A percentile compares a stretch with the other conserved stretches of the same genome.
These are phyloP conservation scores for Rhizodiscina lignyota DNA, from an alignment of 495 filamentous ascomycete genomes.

Conservation along the genomic window DNA sequence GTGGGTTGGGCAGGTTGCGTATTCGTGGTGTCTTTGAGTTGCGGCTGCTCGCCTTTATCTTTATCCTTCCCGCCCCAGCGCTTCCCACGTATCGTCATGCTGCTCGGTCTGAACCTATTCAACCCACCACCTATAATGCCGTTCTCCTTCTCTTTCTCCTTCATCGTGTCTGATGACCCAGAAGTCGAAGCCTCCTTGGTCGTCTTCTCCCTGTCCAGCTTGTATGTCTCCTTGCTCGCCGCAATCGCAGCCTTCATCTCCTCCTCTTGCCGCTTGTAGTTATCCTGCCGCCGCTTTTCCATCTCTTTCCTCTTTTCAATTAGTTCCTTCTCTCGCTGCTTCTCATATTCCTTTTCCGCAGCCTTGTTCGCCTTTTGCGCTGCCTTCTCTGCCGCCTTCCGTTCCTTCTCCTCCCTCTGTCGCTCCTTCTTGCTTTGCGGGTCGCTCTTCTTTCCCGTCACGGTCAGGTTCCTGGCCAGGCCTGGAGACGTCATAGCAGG, in stretches of 20 bases:
- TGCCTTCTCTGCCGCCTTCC: conserved; percentile 44
- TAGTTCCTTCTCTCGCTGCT: conserved; percentile 43
- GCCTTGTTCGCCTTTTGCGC: conserved; percentile 17
- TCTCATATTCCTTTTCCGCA: conserved; percentile 17
- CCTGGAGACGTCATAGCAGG: conserved; percentile 7
- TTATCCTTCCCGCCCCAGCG: conserved; percentile 21
- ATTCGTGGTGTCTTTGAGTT: conserved; percentile 7
- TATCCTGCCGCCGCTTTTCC: conserved; percentile 32
- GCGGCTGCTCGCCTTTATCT: conserved; percentile 4
- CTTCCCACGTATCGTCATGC: conserved; percentile 37
- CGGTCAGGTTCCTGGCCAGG: conserved; percentile 5
- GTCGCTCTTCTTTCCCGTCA: conserved; percentile 21
- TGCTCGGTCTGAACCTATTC: conserved; percentile 34
- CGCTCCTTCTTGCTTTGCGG: conserved; percentile 27
- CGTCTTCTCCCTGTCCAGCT: conserved; percentile 28
- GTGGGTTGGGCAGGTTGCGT: neutral
- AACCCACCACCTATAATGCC: conserved; percentile 25
- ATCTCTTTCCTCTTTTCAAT: conserved; percentile 49
- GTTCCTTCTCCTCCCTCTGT: conserved; percentile 39
- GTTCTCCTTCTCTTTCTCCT: conserved; percentile 13
- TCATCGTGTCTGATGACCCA: neutral
- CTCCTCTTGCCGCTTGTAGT: conserved; percentile 36
- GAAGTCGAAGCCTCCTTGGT: conserved; percentile 16
- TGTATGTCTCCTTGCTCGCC: conserved; percentile 26
- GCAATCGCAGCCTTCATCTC: conserved; percentile 41